Percentiles rank a stretch among this genome's conserved stretches.
phyloP scores from a whole-genome alignment of 2,329 filamentous ascomycete genomes.

The Aspergillus pseudoterreus region DNA sequence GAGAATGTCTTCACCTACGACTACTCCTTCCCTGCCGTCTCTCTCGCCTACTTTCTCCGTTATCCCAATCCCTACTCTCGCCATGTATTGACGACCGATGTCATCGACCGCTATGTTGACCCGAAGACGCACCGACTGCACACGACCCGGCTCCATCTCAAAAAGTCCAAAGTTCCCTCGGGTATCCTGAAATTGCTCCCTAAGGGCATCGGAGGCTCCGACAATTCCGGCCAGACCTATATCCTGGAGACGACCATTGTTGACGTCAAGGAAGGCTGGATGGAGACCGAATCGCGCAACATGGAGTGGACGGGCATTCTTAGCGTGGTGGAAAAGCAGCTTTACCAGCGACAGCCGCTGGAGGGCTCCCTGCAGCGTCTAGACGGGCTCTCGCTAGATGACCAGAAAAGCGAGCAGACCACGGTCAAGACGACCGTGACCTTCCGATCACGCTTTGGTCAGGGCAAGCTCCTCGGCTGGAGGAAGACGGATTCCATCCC shows the following conservation, averaged over 20 bases:
- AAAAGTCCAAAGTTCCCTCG: constrained; percentile 59
- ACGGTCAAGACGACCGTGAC: constrained; percentile 60
- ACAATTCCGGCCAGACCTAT: constrained; percentile 57
- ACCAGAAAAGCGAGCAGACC: constrained; percentile 45
- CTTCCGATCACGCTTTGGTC: constrained; percentile 58
- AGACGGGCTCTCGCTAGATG: constrained; percentile 34
- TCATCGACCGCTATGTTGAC: constrained; percentile 61
- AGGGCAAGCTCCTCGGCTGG: constrained; percentile 48
- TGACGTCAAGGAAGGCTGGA: constrained; percentile 61
- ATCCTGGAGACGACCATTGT: constrained; percentile 62
- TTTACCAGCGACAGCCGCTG: constrained; percentile 47
- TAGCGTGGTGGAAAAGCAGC: constrained; percentile 60
- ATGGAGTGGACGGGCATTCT: constrained; percentile 65
- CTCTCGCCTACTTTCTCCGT: constrained; percentile 65
- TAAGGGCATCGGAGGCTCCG: constrained; percentile 55
- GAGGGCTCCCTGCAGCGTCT: constrained; percentile 19
- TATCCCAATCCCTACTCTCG: constrained; percentile 65
- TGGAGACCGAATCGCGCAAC: constrained; percentile 62
- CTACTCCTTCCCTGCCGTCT: constrained; percentile 63
- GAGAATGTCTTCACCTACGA: constrained; percentile 58
- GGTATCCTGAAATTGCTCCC: constrained; percentile 60
- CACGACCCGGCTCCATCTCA: constrained; percentile 60
- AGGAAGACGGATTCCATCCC: constrained; percentile 34
- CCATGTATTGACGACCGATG: constrained; percentile 64
- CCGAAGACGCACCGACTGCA: constrained; percentile 57